A percentile compares a stretch with the other conserved stretches of the same genome.
Conservation (phyloP, 371 early-diverging fungal species). For the Lichtheimia ornata region DNA sequence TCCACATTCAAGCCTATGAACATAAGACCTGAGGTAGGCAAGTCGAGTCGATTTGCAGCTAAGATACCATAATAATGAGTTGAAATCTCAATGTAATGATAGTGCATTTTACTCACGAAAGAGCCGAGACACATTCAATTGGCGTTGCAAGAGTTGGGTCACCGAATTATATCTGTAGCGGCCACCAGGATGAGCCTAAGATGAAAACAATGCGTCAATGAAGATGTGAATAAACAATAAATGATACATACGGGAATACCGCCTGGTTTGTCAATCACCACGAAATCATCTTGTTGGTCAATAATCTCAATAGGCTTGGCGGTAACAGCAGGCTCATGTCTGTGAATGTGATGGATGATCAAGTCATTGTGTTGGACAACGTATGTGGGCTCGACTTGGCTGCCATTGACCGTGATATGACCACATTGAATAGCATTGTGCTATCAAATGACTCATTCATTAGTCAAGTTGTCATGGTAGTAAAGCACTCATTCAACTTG, state of each 20-base stretch:
- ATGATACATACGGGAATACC: conserved; percentile 67
- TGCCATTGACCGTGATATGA: conserved; percentile 76
- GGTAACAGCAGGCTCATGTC: conserved; percentile 94
- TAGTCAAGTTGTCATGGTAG: no score
- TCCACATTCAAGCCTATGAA: conserved; percentile 70
- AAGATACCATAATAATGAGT: neutral
- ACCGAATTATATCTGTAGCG: conserved; percentile 83
- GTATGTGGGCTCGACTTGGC: conserved; percentile 49
- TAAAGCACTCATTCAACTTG: conserved; percentile 23
- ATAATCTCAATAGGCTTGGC: conserved; percentile 64
- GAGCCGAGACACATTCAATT: conserved; percentile 61
- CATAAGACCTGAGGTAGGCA: conserved; percentile 90
- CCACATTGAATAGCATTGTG: conserved; percentile 77
- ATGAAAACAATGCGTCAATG: neutral
- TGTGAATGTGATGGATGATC: conserved; percentile 81
- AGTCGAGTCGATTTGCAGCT: conserved; percentile 89
- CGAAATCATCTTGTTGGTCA: conserved; percentile 57
- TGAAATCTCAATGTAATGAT: neutral
- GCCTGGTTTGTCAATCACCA: conserved; percentile 89
- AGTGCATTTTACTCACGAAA: conserved; percentile 60
- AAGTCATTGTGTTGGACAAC: conserved; percentile 73
- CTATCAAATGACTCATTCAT: conserved; percentile 28
- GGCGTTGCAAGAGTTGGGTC: conserved; percentile 70
- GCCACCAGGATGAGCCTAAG: conserved; percentile 75
- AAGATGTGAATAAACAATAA: no score